These are phyloP conservation scores for Boletus insuetus DNA, from an alignment of 768 basidiomycete genomes.

Conservation along the genomic window DNA sequence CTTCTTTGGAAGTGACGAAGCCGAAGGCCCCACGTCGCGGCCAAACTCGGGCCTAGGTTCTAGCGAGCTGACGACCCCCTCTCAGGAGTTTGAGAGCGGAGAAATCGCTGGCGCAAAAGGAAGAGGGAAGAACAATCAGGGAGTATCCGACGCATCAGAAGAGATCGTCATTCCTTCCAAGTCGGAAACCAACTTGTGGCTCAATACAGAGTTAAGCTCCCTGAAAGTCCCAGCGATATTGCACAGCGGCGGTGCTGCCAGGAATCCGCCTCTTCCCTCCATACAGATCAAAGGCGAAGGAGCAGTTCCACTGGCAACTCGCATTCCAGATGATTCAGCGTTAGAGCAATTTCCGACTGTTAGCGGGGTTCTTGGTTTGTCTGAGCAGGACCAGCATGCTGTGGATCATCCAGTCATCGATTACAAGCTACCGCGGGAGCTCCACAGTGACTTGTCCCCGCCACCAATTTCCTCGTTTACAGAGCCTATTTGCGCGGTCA, in stretches of 20 bases:
- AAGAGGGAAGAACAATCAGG: background rate
- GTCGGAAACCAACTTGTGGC: background rate
- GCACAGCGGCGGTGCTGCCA: background rate
- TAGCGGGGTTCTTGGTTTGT: background rate
- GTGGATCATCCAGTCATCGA: slow-evolving; percentile 37
- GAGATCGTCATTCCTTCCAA: background rate
- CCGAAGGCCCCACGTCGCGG: slow-evolving; percentile 8
- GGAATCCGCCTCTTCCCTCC: background rate
- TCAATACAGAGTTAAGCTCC: slow-evolving; percentile 1
- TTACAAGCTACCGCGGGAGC: slow-evolving; percentile 59
- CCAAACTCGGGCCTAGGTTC: slow-evolving; percentile 14
- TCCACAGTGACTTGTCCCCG: slow-evolving; percentile 56
- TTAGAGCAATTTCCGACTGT: background rate
- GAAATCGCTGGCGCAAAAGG: slow-evolving; percentile 11
- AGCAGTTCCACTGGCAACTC: background rate
- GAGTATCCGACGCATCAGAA: slow-evolving; percentile 6
- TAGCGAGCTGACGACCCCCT: slow-evolving; percentile 11
- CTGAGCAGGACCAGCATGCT: slow-evolving; percentile 11
- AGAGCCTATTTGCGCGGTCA: slow-evolving; percentile 76
- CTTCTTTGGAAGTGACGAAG: slow-evolving; percentile 1
- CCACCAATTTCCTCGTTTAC: slow-evolving; percentile 57
- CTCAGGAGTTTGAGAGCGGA: slow-evolving; percentile 16
- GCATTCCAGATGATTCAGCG: background rate
- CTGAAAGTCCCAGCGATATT: background rate
- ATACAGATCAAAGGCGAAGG: slow-evolving; percentile 1